A percentile compares a stretch with the other conserved stretches of the same genome.
Evolutionary conservation across 1,284 basidiomycete genomes (phyloP).

Genomic region (Malassezia yamatoensis): DNA sequence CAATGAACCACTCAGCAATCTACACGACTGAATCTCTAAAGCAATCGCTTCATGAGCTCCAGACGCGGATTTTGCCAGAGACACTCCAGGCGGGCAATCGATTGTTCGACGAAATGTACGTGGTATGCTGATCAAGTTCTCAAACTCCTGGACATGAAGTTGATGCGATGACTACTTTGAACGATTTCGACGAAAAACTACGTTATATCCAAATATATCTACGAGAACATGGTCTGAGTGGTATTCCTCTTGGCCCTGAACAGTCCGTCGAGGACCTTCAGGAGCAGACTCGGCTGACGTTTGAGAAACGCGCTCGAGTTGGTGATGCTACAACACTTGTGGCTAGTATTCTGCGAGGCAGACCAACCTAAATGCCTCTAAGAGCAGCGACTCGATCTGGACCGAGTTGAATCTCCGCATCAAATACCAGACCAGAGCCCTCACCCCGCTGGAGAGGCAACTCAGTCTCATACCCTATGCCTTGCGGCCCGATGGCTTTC

Average conservation of each 20-base stretch:
- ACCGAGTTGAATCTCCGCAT: neutral
- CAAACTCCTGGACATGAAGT: neutral
- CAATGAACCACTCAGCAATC: too few species aligned
- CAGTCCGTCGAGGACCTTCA: neutral
- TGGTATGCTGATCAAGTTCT: neutral
- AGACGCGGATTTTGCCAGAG: neutral
- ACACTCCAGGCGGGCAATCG: constrained; percentile 1
- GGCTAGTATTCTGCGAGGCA: constrained; percentile 3
- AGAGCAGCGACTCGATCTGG: constrained; percentile 7
- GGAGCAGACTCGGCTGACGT: neutral
- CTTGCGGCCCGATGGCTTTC: neutral
- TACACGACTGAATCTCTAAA: too few species aligned
- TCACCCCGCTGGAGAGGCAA: neutral
- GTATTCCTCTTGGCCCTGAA: constrained; percentile 3
- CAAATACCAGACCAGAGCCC: neutral
- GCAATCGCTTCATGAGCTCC: neutral
- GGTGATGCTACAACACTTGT: constrained; percentile 12
- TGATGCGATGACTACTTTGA: neutral
- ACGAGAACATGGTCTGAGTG: neutral
- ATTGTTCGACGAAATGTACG: constrained; percentile 9
- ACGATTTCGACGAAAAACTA: neutral
- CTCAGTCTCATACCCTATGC: constrained; percentile 7
- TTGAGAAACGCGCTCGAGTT: constrained; percentile 15
- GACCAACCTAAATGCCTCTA: neutral
- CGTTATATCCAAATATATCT: neutral